Percentiles rank a stretch among this genome's conserved stretches.
Evolutionary conservation across 169 alveolate species (phyloP).

Genomic region (Babesia divergens): DNA sequence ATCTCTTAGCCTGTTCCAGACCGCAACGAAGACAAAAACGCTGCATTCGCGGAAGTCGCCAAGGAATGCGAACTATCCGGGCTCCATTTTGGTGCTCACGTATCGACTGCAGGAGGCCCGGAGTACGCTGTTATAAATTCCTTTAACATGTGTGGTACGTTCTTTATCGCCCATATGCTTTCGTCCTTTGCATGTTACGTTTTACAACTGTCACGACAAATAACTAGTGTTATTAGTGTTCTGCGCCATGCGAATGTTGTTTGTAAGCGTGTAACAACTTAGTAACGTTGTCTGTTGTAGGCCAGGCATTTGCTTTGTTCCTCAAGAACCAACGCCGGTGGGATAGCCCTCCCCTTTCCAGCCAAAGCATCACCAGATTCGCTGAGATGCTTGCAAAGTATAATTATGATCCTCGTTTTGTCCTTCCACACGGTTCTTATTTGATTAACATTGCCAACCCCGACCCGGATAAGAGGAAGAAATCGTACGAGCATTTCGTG

Average conservation of each 20-base stretch:
- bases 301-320: conserved; percentile 85
- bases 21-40: conserved; percentile 52
- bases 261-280: too few species aligned
- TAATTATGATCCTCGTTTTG: conserved; percentile 66
- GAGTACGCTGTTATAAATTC: conserved; percentile 79
- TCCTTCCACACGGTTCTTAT: conserved; percentile 87
- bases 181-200: neutral
- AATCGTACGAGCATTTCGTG: conserved; percentile 76
- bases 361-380: conserved; percentile 67
- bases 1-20: conserved; percentile 4
- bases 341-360: conserved; percentile 81
- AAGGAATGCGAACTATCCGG: conserved; percentile 47
- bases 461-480: conserved; percentile 78
- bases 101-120: conserved; percentile 87
- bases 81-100: conserved; percentile 85
- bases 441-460: conserved; percentile 87
- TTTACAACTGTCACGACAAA: too few species aligned
- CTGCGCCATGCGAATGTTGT: too few species aligned
- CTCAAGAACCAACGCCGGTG: conserved; percentile 85
- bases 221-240: too few species aligned
- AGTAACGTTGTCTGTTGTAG: conserved; percentile 36
- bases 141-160: conserved; percentile 76
- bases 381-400: conserved; percentile 63
- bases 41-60: conserved; percentile 35
- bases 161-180: neutral